Conservation (phyloP, 306 rosid genomes). For the Prunus salicina region DNA sequence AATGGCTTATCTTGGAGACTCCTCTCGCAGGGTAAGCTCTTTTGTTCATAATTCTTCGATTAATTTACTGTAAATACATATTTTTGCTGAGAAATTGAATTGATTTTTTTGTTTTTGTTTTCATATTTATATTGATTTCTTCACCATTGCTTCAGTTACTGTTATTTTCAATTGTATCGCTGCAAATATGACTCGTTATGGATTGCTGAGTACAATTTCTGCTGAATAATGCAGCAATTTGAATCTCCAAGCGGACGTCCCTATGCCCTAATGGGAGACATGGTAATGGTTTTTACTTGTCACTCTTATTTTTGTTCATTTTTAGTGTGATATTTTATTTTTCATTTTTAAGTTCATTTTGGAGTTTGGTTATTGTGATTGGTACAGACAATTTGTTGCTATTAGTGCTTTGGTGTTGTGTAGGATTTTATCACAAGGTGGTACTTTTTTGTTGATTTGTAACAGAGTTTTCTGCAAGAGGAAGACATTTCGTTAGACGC, state of each 20-base stretch:
- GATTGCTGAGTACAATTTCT: neutral
- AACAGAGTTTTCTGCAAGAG: slow-evolving; percentile 67
- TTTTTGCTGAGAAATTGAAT: neutral
- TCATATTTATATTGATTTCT: neutral
- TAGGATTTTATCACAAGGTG: neutral
- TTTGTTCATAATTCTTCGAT: neutral
- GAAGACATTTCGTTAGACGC: slow-evolving; percentile 74
- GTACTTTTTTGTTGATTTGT: slow-evolving; percentile 11
- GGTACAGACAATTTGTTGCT: neutral
- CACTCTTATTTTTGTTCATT: neutral
- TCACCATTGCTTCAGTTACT: neutral
- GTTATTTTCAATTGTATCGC: neutral
- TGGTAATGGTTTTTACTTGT: slow-evolving; percentile 34
- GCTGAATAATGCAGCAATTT: slow-evolving; percentile 46
- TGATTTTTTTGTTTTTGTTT: neutral
- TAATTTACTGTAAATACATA: neutral
- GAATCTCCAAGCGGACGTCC: slow-evolving; percentile 44
- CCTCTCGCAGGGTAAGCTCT: slow-evolving; percentile 42
- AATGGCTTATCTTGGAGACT: slow-evolving; percentile 25
- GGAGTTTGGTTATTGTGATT: neutral
- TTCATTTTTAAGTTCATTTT: neutral
- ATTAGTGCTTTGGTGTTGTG: neutral
- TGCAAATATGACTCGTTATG: slow-evolving; percentile 8
- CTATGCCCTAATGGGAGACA: slow-evolving; percentile 47
- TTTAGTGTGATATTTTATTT: neutral